Percentiles rank a stretch among this genome's conserved stretches.
Conservation (phyloP, 2,329 filamentous ascomycete genomes). For the Calycina herbarum region DNA sequence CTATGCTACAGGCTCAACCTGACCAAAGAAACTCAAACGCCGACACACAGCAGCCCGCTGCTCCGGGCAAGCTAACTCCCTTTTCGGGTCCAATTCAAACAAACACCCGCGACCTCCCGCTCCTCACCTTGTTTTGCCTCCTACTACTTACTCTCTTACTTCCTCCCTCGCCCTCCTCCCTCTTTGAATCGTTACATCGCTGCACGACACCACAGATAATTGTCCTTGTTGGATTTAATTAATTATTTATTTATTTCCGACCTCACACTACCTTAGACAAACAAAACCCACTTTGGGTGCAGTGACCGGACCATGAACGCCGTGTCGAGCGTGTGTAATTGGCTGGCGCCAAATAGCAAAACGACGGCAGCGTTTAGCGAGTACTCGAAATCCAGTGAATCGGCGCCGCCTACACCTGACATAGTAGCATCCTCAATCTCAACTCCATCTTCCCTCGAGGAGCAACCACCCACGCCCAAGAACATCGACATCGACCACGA, state of each 20-base stretch:
- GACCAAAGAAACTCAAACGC: not conserved
- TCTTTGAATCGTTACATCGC: not conserved
- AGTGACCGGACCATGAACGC: not conserved
- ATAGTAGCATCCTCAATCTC: constrained; percentile 13
- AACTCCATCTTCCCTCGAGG: constrained; percentile 6
- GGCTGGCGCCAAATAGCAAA: constrained; percentile 2
- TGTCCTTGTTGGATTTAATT: not conserved
- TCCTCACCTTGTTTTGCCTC: not conserved
- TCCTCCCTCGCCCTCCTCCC: not conserved
- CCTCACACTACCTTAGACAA: not conserved
- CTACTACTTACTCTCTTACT: not conserved
- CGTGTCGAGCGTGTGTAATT: not conserved
- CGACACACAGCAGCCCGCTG: not conserved
- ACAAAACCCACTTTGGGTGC: not conserved
- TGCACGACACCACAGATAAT: not conserved
- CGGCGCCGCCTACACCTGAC: not conserved
- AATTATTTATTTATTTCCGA: not conserved
- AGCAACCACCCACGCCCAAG: constrained; percentile 20
- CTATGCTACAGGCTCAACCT: not conserved
- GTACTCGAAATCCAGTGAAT: not conserved
- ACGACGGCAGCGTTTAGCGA: constrained; percentile 12
- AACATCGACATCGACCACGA: not conserved
- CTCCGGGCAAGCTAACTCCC: not conserved
- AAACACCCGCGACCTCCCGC: not conserved
- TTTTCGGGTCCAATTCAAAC: not conserved